Evolutionary conservation across 371 early-diverging fungal species (phyloP), one percentile per base, ranked within the genome.

Genomic region (Nematocida sp.): DNA sequence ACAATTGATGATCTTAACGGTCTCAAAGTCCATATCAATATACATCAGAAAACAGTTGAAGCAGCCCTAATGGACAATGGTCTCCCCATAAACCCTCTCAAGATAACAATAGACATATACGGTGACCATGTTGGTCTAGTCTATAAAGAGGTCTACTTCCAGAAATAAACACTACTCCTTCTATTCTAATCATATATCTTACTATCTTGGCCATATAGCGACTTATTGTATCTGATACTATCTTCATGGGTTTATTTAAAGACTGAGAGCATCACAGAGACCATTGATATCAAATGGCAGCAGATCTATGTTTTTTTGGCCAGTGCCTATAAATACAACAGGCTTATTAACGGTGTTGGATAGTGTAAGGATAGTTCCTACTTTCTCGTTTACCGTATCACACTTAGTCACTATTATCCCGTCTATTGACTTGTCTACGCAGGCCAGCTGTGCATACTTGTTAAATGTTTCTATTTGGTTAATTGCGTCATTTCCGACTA

Each of bases 311-410:
- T 95, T 96, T 1, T 94, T 94, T 84, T 98, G 96, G 2, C 99
- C 99, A 1, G 91, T 92, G 32, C 99, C 99, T 15, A 98, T 91
- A 87, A 98, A 98, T 64, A 95, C 83, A 53, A 98, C 93, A n/a
- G 99, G 99, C 79, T 92, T 88, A 1, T 92, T 89, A 9, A 94
- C 91, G n/a, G 91, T 89, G 40, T 95, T 80, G 0, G 77, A 38
- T 46, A 85, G 65, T 53, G 77, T 78, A 7, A 83, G 9, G 7
- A 81, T 77, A n/a, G 81, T 77, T 49, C 81, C 80, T 82, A 90
- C 89, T 86, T 95, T 95, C 82, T 96, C 95, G 82, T 94, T 95
- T 57, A 96, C 93, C 1, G 96, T 95, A 84, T 97, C 98, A 83
- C 93, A 92, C 83, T 97, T 98, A 48, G 94, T 93, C 66, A 98